Conservation (phyloP, 768 basidiomycete species). For the Cystofilobasidium macerans region DNA sequence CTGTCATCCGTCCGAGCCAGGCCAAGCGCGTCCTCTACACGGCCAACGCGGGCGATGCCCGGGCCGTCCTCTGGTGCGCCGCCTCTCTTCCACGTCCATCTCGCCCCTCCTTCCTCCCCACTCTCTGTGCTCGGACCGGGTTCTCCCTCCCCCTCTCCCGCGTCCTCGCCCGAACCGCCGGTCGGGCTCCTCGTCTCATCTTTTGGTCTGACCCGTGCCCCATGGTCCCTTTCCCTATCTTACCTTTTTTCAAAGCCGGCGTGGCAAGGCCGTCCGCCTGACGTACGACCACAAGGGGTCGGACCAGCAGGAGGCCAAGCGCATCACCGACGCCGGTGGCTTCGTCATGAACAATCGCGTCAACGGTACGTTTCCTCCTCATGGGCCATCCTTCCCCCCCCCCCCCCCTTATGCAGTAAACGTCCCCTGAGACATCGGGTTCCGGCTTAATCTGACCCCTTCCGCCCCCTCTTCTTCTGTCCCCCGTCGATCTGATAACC, state of each 20-base stretch:
- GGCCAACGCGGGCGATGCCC: conserved; percentile 93
- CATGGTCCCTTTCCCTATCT: not conserved
- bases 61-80: conserved; percentile 69
- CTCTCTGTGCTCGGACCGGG: not conserved
- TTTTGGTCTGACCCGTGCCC: too few relatives aligned
- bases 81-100: too few relatives aligned
- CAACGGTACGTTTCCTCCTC: conserved; percentile 50
- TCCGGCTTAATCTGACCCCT: too few relatives aligned
- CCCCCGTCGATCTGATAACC: too few relatives aligned
- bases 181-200: not conserved
- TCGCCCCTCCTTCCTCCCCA: not conserved
- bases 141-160: not conserved
- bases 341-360: conserved; percentile 98
- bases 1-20: conserved; percentile 34
- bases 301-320: conserved; percentile 92
- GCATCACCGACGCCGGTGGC: conserved; percentile 93
- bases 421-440: too few relatives aligned
- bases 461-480: not conserved
- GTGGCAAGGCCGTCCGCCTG: conserved; percentile 77
- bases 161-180: not conserved
- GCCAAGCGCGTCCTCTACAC: conserved; percentile 74
- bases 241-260: conserved; percentile 43
- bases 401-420: not conserved
- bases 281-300: conserved; percentile 99
- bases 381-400: not conserved